phyloP scores from a whole-genome alignment of 257 asterid species.

The Rubia yunnanensis region DNA sequence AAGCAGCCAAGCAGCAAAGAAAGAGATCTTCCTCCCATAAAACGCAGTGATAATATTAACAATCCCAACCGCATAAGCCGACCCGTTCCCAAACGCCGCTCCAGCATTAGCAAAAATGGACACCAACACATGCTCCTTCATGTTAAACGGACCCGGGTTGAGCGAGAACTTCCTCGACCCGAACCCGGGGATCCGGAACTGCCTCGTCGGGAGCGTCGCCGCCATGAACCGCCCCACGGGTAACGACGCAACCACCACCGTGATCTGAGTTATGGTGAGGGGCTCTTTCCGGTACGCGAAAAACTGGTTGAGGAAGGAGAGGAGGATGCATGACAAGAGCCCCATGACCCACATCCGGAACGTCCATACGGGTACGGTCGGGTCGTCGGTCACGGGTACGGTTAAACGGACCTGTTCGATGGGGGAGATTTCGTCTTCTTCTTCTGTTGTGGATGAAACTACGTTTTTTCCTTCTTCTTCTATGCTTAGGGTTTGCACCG shows the following conservation, averaged over 20 bases:
- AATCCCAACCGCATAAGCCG: constrained; percentile 72
- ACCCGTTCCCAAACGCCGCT: constrained; percentile 58
- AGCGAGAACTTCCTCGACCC: constrained; percentile 30
- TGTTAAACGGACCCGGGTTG: constrained; percentile 80
- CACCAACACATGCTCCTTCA: constrained; percentile 74
- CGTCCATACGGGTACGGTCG: constrained; percentile 67
- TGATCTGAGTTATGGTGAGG: constrained; percentile 34
- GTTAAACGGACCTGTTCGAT: not conserved
- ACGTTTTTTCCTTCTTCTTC: not conserved
- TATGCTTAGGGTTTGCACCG: not conserved
- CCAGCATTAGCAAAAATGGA: constrained; percentile 80
- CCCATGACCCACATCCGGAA: constrained; percentile 84
- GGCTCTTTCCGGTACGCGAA: constrained; percentile 52
- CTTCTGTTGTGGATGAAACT: not conserved
- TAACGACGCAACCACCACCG: constrained; percentile 37
- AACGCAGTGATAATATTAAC: constrained; percentile 59
- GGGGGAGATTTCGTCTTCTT: constrained; percentile 24
- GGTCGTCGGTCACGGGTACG: constrained; percentile 42
- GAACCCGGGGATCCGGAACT: constrained; percentile 22
- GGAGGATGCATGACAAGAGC: constrained; percentile 48
- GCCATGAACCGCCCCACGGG: constrained; percentile 45
- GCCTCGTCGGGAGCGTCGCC: constrained; percentile 39
- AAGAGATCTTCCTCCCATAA: constrained; percentile 50
- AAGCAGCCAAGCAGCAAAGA: constrained; percentile 60
- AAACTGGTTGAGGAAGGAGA: constrained; percentile 74